Conservation (phyloP, 371 early-diverging fungal genomes). For the Capniomyces stellatus region DNA sequence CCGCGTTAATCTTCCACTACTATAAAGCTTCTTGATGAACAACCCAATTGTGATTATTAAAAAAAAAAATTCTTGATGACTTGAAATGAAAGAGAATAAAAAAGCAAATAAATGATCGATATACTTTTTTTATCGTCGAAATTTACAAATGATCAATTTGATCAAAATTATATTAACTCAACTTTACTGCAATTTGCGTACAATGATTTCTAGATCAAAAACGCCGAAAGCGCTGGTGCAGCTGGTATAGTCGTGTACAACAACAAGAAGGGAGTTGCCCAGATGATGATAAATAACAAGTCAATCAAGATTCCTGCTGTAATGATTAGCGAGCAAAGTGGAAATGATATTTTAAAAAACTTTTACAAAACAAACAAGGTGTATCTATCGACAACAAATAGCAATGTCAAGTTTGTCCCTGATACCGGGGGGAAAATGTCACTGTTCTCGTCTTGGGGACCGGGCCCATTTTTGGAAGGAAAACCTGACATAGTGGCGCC, state of each 20-base stretch:
- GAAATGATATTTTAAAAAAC: slow-evolving; percentile 14
- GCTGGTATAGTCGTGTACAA: slow-evolving; percentile 26
- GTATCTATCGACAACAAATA: slow-evolving; percentile 12
- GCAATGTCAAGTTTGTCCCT: slow-evolving; percentile 15
- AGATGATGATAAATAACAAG: slow-evolving; percentile 10
- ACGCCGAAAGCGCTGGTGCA: slow-evolving; percentile 28
- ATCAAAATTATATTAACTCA: no score
- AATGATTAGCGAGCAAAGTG: slow-evolving; percentile 11
- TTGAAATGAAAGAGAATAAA: neutral
- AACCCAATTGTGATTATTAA: neutral
- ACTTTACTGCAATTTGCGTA: no score
- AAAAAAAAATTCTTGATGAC: neutral
- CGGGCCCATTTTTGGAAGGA: slow-evolving; percentile 42
- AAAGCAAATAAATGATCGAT: no score
- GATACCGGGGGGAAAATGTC: slow-evolving; percentile 31
- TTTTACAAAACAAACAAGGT: slow-evolving; percentile 1
- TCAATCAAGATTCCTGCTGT: slow-evolving; percentile 20
- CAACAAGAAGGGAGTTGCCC: slow-evolving; percentile 11
- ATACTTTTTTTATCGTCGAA: no score
- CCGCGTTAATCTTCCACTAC: neutral
- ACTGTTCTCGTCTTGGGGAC: slow-evolving; percentile 46
- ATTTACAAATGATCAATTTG: no score
- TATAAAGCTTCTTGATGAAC: neutral
- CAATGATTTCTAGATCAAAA: no score
- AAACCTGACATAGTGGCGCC: slow-evolving; percentile 51